phyloP scores from a whole-genome alignment of 805 yeast species.

The Priceomyces fermenticarens region DNA sequence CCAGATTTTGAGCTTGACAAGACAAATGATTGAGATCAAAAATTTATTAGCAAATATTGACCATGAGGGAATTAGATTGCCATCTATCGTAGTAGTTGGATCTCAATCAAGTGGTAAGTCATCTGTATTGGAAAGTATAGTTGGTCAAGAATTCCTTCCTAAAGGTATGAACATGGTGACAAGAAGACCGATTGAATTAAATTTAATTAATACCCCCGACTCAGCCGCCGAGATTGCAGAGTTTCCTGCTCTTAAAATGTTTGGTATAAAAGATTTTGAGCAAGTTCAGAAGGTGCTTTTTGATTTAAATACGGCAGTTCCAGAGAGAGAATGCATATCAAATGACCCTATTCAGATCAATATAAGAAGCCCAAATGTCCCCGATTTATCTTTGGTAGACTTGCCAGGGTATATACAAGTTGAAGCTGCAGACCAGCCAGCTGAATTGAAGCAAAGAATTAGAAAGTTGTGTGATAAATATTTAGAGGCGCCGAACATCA shows the following conservation, averaged over 20 bases:
- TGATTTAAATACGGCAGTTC: constrained; percentile 91
- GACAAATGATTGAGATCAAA: constrained; percentile 96
- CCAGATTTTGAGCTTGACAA: constrained; percentile 84
- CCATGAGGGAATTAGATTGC: constrained; percentile 75
- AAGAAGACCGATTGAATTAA: constrained; percentile 92
- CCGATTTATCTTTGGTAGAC: constrained; percentile 92
- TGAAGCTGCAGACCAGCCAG: constrained; percentile 95
- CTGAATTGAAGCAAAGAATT: constrained; percentile 74
- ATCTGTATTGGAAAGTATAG: constrained; percentile 91
- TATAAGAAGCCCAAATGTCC: constrained; percentile 80
- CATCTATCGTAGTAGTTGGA: constrained; percentile 95
- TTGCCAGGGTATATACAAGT: constrained; percentile 97
- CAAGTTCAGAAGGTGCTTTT: constrained; percentile 84
- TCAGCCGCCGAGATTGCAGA: constrained; percentile 85
- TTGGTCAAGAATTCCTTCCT: constrained; percentile 96
- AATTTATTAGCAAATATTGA: constrained; percentile 73
- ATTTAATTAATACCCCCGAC: constrained; percentile 81
- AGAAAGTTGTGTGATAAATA: constrained; percentile 79
- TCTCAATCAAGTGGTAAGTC: constrained; percentile 98
- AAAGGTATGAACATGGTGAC: constrained; percentile 99
- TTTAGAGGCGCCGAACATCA: constrained; percentile 87
- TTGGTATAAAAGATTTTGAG: constrained; percentile 78
- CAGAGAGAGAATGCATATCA: constrained; percentile 79
- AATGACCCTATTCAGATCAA: constrained; percentile 92
- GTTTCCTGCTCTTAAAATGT: constrained; percentile 84